These are phyloP conservation scores for Petunia secreta DNA, from an alignment of 257 asterid species.

Conservation along the genomic window DNA sequence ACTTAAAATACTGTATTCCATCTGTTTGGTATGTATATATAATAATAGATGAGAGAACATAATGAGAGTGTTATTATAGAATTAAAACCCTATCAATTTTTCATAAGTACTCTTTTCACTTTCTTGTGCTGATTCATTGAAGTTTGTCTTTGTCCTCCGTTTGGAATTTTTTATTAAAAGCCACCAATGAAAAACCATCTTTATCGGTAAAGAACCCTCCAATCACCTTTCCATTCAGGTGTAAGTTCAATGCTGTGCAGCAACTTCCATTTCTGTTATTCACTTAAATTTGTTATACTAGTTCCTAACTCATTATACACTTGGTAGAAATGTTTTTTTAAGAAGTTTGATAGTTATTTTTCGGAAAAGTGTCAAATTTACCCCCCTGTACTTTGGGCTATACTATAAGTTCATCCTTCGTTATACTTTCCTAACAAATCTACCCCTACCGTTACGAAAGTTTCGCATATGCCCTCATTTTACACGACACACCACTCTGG, in stretches of 20 bases:
- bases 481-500: too few relatives aligned
- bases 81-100: neutral
- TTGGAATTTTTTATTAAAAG: neutral
- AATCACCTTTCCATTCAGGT: constrained; percentile 8
- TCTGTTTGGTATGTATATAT: neutral
- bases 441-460: too few relatives aligned
- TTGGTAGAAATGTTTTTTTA: too few relatives aligned
- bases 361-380: too few relatives aligned
- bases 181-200: neutral
- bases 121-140: neutral
- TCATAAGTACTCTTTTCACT: neutral
- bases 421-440: too few relatives aligned
- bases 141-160: neutral
- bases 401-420: too few relatives aligned
- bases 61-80: neutral
- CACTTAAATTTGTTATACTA: neutral
- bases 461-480: too few relatives aligned
- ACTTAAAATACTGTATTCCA: neutral
- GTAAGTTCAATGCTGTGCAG: neutral
- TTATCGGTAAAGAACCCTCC: neutral
- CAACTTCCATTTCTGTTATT: neutral
- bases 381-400: too few relatives aligned
- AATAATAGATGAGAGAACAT: neutral
- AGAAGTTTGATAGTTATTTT: too few relatives aligned
- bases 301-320: neutral